Evolutionary conservation across 495 filamentous ascomycete genomes (phyloP).

Genomic region (Astrothelium macrocarpum): DNA sequence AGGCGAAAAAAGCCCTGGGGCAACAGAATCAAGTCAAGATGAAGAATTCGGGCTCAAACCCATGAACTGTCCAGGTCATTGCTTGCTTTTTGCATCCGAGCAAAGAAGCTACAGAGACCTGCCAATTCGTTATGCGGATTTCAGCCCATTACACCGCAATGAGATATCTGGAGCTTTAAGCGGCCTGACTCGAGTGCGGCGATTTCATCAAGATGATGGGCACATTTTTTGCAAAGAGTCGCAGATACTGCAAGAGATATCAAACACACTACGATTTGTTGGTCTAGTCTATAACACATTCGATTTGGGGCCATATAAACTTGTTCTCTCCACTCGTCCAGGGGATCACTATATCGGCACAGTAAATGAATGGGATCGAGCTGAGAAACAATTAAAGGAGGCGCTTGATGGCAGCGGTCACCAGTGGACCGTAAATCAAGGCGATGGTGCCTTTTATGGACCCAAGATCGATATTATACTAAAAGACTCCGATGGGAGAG

Average conservation of each 20-base stretch:
- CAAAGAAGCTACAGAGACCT: conserved; percentile 69
- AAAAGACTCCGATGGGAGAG: conserved; percentile 72
- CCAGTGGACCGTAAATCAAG: conserved; percentile 62
- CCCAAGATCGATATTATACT: conserved; percentile 91
- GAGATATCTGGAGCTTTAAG: conserved; percentile 78
- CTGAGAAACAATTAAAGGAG: conserved; percentile 60
- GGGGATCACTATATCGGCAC: conserved; percentile 68
- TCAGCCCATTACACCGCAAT: conserved; percentile 84
- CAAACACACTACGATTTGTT: conserved; percentile 69
- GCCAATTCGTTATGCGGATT: conserved; percentile 86
- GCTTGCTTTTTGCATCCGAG: conserved; percentile 69
- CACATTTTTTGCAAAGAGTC: conserved; percentile 86
- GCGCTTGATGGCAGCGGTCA: conserved; percentile 58
- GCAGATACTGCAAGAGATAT: conserved; percentile 76
- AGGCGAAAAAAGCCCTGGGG: conserved; percentile 26
- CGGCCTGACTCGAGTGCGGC: conserved; percentile 75
- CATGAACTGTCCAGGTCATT: conserved; percentile 96
- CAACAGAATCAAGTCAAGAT: conserved; percentile 45
- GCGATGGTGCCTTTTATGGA: conserved; percentile 90
- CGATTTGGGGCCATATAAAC: conserved; percentile 59
- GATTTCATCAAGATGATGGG: conserved; percentile 95
- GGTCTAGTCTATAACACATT: conserved; percentile 67
- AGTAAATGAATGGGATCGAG: conserved; percentile 69
- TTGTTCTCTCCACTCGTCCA: conserved; percentile 76
- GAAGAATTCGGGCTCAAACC: conserved; percentile 87